These are phyloP conservation scores for Penicillium malachiteum DNA, from an alignment of 495 filamentous ascomycete species.

Conservation along the genomic window DNA sequence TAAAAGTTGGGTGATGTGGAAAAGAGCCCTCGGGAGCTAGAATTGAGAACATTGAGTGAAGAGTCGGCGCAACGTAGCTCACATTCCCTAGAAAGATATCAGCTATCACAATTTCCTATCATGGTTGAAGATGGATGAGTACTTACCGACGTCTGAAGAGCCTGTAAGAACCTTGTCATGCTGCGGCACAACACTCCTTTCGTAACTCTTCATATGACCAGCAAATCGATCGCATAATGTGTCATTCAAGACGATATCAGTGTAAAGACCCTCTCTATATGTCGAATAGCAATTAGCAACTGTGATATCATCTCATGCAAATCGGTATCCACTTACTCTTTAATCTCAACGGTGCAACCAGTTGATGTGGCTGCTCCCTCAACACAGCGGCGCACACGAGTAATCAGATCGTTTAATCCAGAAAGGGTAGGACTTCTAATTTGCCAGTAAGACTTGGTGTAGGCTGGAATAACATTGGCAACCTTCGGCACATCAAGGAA, in stretches of 20 bases:
- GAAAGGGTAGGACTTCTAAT: slow-evolving; percentile 49
- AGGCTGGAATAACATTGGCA: slow-evolving; percentile 63
- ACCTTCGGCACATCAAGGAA: slow-evolving; percentile 60
- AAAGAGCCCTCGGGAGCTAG: slow-evolving; percentile 39
- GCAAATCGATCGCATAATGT: slow-evolving; percentile 54
- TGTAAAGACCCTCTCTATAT: slow-evolving; percentile 46
- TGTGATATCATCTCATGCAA: background rate
- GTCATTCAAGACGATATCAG: slow-evolving; percentile 60
- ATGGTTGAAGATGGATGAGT: background rate
- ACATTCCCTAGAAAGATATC: slow-evolving; percentile 51
- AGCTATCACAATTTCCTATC: background rate
- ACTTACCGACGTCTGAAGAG: slow-evolving; percentile 56
- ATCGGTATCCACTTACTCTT: slow-evolving; percentile 26
- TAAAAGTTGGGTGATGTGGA: slow-evolving; percentile 63
- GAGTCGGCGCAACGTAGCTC: slow-evolving; percentile 60
- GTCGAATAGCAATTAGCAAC: background rate
- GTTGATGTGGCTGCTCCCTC: slow-evolving; percentile 60
- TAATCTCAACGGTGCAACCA: slow-evolving; percentile 53
- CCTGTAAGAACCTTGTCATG: slow-evolving; percentile 50
- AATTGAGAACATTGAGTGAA: slow-evolving; percentile 61
- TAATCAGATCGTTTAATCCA: slow-evolving; percentile 45
- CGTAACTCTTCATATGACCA: slow-evolving; percentile 49
- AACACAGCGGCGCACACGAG: slow-evolving; percentile 56
- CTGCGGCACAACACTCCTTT: slow-evolving; percentile 42
- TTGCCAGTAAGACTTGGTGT: slow-evolving; percentile 53